A percentile compares a stretch with the other conserved stretches of the same genome.
These are phyloP conservation scores for Xylaria multiplex DNA, from an alignment of 2,329 filamentous ascomycete genomes.

Conservation along the genomic window DNA sequence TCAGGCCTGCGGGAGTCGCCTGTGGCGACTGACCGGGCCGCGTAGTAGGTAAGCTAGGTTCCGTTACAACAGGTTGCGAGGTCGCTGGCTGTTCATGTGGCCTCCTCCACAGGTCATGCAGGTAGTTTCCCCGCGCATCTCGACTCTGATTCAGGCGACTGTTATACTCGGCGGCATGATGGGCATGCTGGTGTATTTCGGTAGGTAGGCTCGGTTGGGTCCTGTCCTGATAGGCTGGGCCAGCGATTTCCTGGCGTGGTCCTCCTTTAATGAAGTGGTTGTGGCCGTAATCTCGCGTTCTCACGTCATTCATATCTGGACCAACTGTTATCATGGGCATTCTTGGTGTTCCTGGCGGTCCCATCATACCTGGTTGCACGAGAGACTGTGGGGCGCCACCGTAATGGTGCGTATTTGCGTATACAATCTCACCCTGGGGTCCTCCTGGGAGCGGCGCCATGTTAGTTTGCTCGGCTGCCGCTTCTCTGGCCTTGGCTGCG, in stretches of 20 bases:
- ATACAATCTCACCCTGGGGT: conserved; percentile 86
- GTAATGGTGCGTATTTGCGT: conserved; percentile 78
- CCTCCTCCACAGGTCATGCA: conserved; percentile 83
- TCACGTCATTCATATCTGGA: conserved; percentile 79
- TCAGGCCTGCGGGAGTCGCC: conserved; percentile 62
- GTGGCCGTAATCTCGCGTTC: conserved; percentile 82
- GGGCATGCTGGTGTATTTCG: conserved; percentile 86
- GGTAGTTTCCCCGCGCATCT: conserved; percentile 79
- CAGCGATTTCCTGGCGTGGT: conserved; percentile 88
- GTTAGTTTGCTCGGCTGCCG: conserved; percentile 72
- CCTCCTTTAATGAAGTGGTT: conserved; percentile 80
- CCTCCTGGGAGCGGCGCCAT: conserved; percentile 66
- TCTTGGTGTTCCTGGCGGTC: conserved; percentile 72
- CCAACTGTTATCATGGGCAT: conserved; percentile 86
- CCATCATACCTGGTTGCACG: conserved; percentile 77
- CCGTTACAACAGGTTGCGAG: conserved; percentile 58
- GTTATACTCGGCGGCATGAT: conserved; percentile 91
- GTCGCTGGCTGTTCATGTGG: conserved; percentile 79
- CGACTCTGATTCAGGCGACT: conserved; percentile 84
- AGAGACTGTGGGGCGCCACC: conserved; percentile 74
- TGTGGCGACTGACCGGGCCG: conserved; percentile 69
- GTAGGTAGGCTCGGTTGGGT: conserved; percentile 78
- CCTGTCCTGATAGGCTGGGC: conserved; percentile 87
- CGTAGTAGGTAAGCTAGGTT: conserved; percentile 59
- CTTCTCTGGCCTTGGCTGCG: conserved; percentile 86